Evolutionary conservation across 2,329 filamentous ascomycete genomes (phyloP).

Genomic region (Diaporthe capsici): DNA sequence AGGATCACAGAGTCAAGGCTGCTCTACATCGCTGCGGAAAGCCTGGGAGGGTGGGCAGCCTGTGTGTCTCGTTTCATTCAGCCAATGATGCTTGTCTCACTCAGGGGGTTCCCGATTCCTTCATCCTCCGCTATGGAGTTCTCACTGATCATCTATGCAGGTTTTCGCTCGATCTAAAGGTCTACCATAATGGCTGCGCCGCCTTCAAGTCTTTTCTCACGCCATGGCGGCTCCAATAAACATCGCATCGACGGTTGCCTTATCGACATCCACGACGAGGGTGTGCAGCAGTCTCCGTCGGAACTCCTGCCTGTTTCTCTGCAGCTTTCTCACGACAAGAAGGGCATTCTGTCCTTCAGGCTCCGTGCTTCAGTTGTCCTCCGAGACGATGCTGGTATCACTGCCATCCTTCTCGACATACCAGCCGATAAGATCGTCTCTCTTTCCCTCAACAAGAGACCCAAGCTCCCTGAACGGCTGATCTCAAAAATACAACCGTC

Average conservation of each 20-base stretch:
- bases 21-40: too few relatives aligned
- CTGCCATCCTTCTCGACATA: not conserved
- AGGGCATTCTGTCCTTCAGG: not conserved
- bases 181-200: not conserved
- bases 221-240: not conserved
- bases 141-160: not conserved
- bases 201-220: not conserved
- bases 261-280: not conserved
- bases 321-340: not conserved
- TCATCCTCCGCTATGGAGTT: too few relatives aligned
- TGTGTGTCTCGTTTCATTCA: not conserved
- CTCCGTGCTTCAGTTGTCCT: not conserved
- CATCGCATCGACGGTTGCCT: not conserved
- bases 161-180: not conserved
- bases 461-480: not conserved
- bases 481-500: not conserved
- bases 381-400: not conserved
- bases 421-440: not conserved
- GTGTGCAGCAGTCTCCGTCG: not conserved
- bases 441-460: not conserved
- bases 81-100: not conserved
- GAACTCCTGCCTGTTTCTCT: not conserved
- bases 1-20: too few relatives aligned
- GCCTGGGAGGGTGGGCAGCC: too few relatives aligned
- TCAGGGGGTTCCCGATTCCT: too few relatives aligned